Conservation (phyloP, 1,284 basidiomycete genomes). For the Ganoderma boninense region DNA sequence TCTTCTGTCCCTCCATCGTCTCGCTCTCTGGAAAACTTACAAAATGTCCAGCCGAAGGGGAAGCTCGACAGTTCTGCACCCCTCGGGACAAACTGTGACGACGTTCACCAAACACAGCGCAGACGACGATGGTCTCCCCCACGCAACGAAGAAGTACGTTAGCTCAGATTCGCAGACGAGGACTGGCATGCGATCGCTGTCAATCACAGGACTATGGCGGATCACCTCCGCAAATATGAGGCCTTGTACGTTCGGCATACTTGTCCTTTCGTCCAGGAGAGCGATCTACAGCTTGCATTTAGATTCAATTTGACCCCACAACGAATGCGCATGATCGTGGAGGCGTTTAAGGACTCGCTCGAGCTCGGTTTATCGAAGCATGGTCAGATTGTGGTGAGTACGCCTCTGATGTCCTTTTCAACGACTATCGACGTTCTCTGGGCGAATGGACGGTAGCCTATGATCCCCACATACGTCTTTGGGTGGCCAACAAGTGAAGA, state of each 20-base stretch:
- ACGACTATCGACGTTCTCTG: conserved; percentile 3
- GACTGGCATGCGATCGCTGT: conserved; percentile 35
- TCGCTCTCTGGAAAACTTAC: conserved; percentile 10
- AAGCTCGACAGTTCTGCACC: conserved; percentile 76
- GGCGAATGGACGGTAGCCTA: conserved; percentile 63
- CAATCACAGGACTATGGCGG: conserved; percentile 78
- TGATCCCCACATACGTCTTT: conserved; percentile 98
- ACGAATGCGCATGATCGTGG: conserved; percentile 96
- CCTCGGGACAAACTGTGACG: conserved; percentile 78
- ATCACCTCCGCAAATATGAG: conserved; percentile 90
- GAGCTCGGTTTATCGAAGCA: conserved; percentile 87
- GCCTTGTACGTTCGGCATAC: conserved; percentile 61
- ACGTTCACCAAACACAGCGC: conserved; percentile 82
- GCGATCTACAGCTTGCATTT: conserved; percentile 5
- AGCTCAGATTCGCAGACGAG: conserved; percentile 20
- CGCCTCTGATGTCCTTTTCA: not conserved
- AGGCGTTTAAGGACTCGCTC: conserved; percentile 93
- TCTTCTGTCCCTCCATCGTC: conserved; percentile 5
- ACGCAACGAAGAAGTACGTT: conserved; percentile 84
- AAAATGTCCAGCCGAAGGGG: conserved; percentile 67
- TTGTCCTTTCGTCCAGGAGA: not conserved
- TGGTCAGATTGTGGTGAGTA: conserved; percentile 88
- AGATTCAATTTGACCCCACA: conserved; percentile 91
- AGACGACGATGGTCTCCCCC: conserved; percentile 79
- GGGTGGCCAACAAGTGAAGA: conserved; percentile 96